phyloP scores from a whole-genome alignment of 768 basidiomycete genomes.

The Tremella yokohamensis region DNA sequence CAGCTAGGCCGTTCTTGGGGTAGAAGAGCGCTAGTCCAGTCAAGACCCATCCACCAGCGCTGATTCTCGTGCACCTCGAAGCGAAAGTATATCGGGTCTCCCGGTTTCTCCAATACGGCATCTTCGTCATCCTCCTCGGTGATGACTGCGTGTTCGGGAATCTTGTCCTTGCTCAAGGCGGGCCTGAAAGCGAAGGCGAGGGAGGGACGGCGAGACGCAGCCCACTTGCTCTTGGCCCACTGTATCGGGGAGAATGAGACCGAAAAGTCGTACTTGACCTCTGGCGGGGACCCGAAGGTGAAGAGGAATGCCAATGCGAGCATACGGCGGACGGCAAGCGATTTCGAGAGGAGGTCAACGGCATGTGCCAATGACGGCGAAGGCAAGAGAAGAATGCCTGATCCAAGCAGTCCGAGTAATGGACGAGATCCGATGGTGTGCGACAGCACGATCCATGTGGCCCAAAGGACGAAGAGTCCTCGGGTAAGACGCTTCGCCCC shows the following conservation, averaged over 20 bases:
- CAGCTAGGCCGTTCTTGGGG: constrained; percentile 87
- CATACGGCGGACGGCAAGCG: constrained; percentile 59
- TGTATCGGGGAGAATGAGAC: constrained; percentile 63
- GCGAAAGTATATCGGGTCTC: constrained; percentile 58
- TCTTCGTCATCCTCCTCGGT: constrained; percentile 16
- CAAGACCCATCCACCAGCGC: constrained; percentile 95
- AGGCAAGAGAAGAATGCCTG: constrained; percentile 35
- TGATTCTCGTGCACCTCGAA: constrained; percentile 94
- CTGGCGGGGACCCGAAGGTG: constrained; percentile 63
- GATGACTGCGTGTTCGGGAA: constrained; percentile 12
- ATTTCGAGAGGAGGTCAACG: constrained; percentile 46
- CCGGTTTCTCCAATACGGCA: constrained; percentile 9
- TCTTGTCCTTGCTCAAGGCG: constrained; percentile 19
- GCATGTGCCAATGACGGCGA: constrained; percentile 40
- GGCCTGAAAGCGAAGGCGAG: constrained; percentile 57
- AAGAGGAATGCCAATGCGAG: constrained; percentile 66
- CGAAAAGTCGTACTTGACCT: constrained; percentile 55
- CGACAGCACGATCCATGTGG: constrained; percentile 36
- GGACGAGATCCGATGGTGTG: constrained; percentile 26
- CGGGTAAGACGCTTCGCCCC: constrained; percentile 26
- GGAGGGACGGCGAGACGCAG: constrained; percentile 57
- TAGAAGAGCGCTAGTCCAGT: constrained; percentile 89
- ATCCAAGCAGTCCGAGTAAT: constrained; percentile 33
- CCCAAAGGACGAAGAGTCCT: constrained; percentile 38
- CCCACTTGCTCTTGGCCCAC: constrained; percentile 66